These are phyloP conservation scores for Boletus edulis DNA, from an alignment of 768 basidiomycete genomes.

Conservation along the genomic window DNA sequence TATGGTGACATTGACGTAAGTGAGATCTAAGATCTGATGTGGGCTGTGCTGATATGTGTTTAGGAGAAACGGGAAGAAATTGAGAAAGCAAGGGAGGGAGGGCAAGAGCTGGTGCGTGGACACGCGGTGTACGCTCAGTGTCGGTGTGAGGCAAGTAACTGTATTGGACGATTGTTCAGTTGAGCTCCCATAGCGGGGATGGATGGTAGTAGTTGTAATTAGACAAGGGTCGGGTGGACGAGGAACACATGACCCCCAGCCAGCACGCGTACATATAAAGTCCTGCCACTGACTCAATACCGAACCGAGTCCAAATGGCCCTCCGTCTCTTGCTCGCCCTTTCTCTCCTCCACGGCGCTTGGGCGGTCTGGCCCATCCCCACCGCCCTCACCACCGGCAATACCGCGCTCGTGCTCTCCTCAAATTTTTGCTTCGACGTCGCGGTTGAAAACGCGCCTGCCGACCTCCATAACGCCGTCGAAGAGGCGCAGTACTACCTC, in stretches of 20 bases:
- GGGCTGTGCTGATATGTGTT: not conserved
- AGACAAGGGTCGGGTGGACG: no score
- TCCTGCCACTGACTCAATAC: no score
- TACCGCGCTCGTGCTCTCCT: conserved; percentile 22
- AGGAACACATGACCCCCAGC: no score
- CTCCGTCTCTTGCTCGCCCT: conserved; percentile 5
- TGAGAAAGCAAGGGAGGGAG: not conserved
- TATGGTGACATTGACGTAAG: conserved; percentile 50
- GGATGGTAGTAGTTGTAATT: no score
- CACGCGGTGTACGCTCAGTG: conserved; percentile 50
- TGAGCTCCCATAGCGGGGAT: conserved; percentile 4
- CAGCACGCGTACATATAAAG: no score
- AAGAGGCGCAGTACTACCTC: conserved; percentile 30
- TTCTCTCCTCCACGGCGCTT: conserved; percentile 8
- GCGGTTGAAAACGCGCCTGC: conserved; percentile 23
- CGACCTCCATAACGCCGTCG: conserved; percentile 36
- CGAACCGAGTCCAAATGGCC: not conserved
- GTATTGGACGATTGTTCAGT: conserved; percentile 40
- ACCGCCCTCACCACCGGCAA: conserved; percentile 19
- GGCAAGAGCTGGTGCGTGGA: conserved; percentile 13
- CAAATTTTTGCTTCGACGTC: conserved; percentile 30
- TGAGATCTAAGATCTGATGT: not conserved
- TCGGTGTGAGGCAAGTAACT: conserved; percentile 50
- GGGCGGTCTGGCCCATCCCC: conserved; percentile 36
- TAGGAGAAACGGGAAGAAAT: conserved; percentile 26